These are phyloP conservation scores for Xylaria sp. DNA, from an alignment of 2,329 filamentous ascomycete species.

Conservation along the genomic window DNA sequence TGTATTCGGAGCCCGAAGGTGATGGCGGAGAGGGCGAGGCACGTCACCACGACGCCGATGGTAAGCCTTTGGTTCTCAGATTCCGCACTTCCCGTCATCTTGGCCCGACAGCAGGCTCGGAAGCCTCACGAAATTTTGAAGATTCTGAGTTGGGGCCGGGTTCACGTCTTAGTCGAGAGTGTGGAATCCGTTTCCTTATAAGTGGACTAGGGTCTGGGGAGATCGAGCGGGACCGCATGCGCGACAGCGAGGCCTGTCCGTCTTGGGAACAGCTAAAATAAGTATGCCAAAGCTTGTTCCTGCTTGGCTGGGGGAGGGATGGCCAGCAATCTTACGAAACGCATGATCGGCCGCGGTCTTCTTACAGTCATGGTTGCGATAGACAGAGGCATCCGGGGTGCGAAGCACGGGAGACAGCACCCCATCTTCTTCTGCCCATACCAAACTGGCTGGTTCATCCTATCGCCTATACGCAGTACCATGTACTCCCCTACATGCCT, in stretches of 20 bases:
- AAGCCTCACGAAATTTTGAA: not conserved
- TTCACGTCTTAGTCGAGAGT: conserved; percentile 4
- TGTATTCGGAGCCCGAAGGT: conserved; percentile 34
- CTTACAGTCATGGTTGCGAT: conserved; percentile 2
- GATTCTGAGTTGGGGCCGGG: conserved; percentile 5
- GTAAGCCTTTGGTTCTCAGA: conserved; percentile 31
- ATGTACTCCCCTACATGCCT: no score
- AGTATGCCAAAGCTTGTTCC: not conserved
- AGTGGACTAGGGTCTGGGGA: not conserved
- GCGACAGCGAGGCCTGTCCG: not conserved
- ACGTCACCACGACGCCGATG: conserved; percentile 32
- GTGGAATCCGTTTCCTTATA: not conserved
- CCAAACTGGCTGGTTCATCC: not conserved
- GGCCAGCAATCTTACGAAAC: not conserved
- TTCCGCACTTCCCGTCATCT: conserved; percentile 23
- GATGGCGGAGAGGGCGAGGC: conserved; percentile 28
- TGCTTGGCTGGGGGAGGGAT: conserved; percentile 3
- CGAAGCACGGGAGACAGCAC: conserved; percentile 1
- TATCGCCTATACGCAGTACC: not conserved
- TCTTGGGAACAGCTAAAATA: conserved; percentile 3
- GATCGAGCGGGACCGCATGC: not conserved
- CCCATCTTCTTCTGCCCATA: no score
- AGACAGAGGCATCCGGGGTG: not conserved
- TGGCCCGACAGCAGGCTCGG: conserved; percentile 6
- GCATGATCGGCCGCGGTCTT: not conserved